Evolutionary conservation across 2,329 filamentous ascomycete genomes (phyloP).

Genomic region (Penicillium frequentans): DNA sequence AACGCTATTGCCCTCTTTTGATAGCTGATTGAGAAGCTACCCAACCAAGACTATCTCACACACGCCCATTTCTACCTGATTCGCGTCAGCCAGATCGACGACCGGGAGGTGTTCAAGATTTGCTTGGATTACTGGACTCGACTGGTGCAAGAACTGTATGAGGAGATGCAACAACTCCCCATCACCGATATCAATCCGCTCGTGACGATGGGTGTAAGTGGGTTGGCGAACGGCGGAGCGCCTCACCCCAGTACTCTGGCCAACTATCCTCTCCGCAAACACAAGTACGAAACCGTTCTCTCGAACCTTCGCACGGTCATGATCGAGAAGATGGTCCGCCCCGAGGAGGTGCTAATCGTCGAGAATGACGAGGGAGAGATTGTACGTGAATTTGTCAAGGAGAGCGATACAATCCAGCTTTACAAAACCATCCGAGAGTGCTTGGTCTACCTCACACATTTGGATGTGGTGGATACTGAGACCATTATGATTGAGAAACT

Average conservation of each 20-base stretch:
- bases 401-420: slow-evolving; percentile 96
- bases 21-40: slow-evolving; percentile 89
- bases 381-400: slow-evolving; percentile 97
- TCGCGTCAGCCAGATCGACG: slow-evolving; percentile 96
- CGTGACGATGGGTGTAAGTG: slow-evolving; percentile 70
- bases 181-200: slow-evolving; percentile 91
- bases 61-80: slow-evolving; percentile 98
- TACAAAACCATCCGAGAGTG: slow-evolving; percentile 99
- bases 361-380: slow-evolving; percentile 99
- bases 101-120: slow-evolving; percentile 99
- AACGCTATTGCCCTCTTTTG: not conserved
- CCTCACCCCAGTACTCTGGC: slow-evolving; percentile 80
- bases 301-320: slow-evolving; percentile 95
- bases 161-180: slow-evolving; percentile 96
- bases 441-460: slow-evolving; percentile 92
- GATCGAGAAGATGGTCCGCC: slow-evolving; percentile 99
- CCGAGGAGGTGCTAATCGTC: slow-evolving; percentile 97
- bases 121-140: slow-evolving; percentile 99
- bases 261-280: slow-evolving; percentile 92
- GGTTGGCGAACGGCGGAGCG: slow-evolving; percentile 75
- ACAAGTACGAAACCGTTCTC: slow-evolving; percentile 94
- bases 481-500: slow-evolving; percentile 99
- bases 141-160: slow-evolving; percentile 94
- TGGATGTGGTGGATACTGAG: slow-evolving; percentile 96
- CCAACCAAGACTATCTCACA: slow-evolving; percentile 89